Conservation (phyloP, 345 rosid species). For the Citrus medica region DNA sequence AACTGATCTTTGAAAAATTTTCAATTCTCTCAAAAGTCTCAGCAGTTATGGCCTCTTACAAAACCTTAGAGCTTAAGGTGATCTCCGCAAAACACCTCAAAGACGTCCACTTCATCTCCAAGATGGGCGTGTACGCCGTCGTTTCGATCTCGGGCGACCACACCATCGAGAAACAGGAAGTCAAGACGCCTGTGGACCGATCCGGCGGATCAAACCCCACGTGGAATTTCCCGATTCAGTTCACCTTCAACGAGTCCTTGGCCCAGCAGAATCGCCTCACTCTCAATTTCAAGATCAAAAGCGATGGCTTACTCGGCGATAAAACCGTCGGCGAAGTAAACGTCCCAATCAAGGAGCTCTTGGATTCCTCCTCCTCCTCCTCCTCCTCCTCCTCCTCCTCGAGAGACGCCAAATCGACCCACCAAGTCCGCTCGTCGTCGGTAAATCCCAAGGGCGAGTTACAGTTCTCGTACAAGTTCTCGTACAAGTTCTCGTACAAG, state of each 20-base stretch:
- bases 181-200: conserved; percentile 42
- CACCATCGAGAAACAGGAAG: conserved; percentile 27
- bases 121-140: conserved; percentile 78
- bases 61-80: conserved; percentile 56
- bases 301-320: conserved; percentile 63
- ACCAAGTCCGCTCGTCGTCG: too few relatives aligned
- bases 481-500: too few relatives aligned
- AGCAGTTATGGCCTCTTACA: conserved; percentile 45
- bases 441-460: too few relatives aligned
- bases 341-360: conserved; percentile 68
- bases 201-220: conserved; percentile 53
- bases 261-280: conserved; percentile 48
- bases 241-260: conserved; percentile 41
- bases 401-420: conserved; percentile 5
- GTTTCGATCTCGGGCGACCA: conserved; percentile 55
- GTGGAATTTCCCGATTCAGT: conserved; percentile 64
- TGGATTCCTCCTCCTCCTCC: conserved; percentile 13
- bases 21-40: background rate
- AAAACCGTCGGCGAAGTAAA: conserved; percentile 69
- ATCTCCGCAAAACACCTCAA: conserved; percentile 64
- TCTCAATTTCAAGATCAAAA: conserved; percentile 53
- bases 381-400: background rate
- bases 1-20: background rate
- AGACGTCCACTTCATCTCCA: conserved; percentile 60
- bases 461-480: too few relatives aligned